These are phyloP conservation scores for Luffa acutangula DNA, from an alignment of 306 rosid genomes.

Conservation along the genomic window DNA sequence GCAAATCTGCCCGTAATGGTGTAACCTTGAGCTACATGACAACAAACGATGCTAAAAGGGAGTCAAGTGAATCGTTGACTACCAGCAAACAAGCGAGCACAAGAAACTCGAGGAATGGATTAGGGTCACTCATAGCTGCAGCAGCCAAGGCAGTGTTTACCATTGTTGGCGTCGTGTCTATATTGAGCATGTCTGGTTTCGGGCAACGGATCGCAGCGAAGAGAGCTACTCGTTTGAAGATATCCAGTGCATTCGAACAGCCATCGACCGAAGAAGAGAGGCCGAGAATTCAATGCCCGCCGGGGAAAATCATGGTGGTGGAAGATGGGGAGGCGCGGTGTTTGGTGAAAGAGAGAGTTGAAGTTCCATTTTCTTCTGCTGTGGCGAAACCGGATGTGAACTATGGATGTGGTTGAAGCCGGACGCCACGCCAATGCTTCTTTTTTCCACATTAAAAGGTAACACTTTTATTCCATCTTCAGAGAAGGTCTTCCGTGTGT, in stretches of 20 bases:
- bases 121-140: conserved; percentile 32
- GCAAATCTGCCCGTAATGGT: conserved; percentile 46
- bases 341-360: conserved; percentile 90
- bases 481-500: not conserved
- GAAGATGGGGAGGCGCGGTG: conserved; percentile 84
- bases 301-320: conserved; percentile 56
- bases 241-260: conserved; percentile 20
- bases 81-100: conserved; percentile 21
- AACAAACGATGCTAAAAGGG: conserved; percentile 28
- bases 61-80: conserved; percentile 18
- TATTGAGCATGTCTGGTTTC: conserved; percentile 55
- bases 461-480: no score
- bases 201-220: conserved; percentile 38
- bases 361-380: conserved; percentile 82
- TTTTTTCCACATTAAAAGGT: no score
- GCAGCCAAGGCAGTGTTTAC: conserved; percentile 67
- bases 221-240: conserved; percentile 23
- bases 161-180: conserved; percentile 60
- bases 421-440: not conserved
- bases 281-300: conserved; percentile 42
- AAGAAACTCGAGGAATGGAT: conserved; percentile 31
- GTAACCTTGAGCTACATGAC: conserved; percentile 21
- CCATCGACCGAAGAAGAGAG: conserved; percentile 23
- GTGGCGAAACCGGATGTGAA: conserved; percentile 86
- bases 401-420: conserved; percentile 71